Conservation (phyloP, 73 alveolate species). For the Stentor roeselii region DNA sequence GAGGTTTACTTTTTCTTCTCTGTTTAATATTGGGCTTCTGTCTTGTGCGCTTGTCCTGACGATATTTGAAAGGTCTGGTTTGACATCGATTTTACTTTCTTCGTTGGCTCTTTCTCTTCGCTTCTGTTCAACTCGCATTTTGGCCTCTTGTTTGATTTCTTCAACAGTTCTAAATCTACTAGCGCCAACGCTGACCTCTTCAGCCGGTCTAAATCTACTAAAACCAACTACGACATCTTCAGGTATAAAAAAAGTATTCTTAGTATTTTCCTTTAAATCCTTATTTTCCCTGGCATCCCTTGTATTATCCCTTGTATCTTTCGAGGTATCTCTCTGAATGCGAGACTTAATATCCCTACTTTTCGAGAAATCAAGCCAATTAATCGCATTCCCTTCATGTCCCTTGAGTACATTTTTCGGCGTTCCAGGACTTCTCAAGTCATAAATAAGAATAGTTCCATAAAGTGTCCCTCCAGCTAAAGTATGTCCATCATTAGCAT, state of each 20-base stretch:
- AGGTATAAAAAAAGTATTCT: neutral
- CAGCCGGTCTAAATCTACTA: slow-evolving; percentile 26
- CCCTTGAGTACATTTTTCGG: neutral
- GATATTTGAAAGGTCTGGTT: neutral
- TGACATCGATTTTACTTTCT: neutral
- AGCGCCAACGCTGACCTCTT: neutral
- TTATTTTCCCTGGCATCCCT: slow-evolving; percentile 1
- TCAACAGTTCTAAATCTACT: slow-evolving; percentile 41
- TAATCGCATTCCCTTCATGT: slow-evolving; percentile 33
- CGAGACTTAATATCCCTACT: neutral
- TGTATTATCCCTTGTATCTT: neutral
- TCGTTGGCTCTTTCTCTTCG: slow-evolving; percentile 9
- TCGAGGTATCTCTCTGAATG: neutral
- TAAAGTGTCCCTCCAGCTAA: slow-evolving; percentile 54
- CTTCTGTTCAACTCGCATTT: slow-evolving; percentile 38
- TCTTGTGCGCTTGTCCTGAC: neutral
- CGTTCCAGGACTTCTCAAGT: slow-evolving; percentile 30
- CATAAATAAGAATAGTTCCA: slow-evolving; percentile 55
- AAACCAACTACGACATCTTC: neutral
- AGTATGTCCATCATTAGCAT: slow-evolving; percentile 52
- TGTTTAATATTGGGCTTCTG: neutral
- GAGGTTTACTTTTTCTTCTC: too few species aligned
- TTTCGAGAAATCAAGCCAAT: slow-evolving; percentile 30
- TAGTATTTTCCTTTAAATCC: neutral
- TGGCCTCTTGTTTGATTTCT: slow-evolving; percentile 50